These are phyloP conservation scores for Nakazawaea ishiwadae DNA, from an alignment of 805 yeast species.

Conservation along the genomic window DNA sequence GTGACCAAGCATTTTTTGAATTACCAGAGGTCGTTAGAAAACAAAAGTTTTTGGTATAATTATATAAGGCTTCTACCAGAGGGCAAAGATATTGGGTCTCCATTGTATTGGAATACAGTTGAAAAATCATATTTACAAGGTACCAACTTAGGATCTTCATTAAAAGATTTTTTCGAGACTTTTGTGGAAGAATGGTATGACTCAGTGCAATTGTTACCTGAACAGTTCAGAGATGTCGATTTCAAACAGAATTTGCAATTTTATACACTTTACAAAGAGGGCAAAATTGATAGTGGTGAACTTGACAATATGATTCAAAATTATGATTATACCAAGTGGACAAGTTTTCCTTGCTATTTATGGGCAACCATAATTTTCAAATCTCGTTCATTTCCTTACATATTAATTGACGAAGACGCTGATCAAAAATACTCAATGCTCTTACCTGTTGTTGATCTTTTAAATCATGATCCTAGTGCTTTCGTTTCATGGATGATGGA, in stretches of 20 bases:
- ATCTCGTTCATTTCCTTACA: constrained; percentile 78
- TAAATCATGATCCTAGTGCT: constrained; percentile 64
- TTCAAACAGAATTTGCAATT: constrained; percentile 23
- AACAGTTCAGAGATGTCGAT: constrained; percentile 13
- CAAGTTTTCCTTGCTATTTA: constrained; percentile 58
- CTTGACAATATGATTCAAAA: neutral
- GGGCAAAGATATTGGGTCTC: constrained; percentile 45
- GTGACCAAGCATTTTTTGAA: constrained; percentile 13
- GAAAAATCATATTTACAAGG: constrained; percentile 54
- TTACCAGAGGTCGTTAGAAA: constrained; percentile 13
- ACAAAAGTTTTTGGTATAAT: constrained; percentile 17
- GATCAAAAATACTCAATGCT: constrained; percentile 55
- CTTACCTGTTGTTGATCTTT: constrained; percentile 71
- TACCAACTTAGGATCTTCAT: constrained; percentile 61
- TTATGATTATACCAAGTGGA: constrained; percentile 38
- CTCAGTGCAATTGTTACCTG: constrained; percentile 19
- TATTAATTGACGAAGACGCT: constrained; percentile 39
- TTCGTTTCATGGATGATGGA: constrained; percentile 59
- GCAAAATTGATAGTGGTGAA: constrained; percentile 10
- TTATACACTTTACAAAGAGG: constrained; percentile 18
- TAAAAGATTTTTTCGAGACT: constrained; percentile 38
- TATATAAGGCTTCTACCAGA: constrained; percentile 32
- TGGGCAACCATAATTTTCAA: constrained; percentile 73
- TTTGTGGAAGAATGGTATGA: constrained; percentile 59
- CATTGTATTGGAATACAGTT: constrained; percentile 57